These are phyloP conservation scores for Torulaspora delbrueckii DNA, from an alignment of 805 yeast species.

Conservation along the genomic window DNA sequence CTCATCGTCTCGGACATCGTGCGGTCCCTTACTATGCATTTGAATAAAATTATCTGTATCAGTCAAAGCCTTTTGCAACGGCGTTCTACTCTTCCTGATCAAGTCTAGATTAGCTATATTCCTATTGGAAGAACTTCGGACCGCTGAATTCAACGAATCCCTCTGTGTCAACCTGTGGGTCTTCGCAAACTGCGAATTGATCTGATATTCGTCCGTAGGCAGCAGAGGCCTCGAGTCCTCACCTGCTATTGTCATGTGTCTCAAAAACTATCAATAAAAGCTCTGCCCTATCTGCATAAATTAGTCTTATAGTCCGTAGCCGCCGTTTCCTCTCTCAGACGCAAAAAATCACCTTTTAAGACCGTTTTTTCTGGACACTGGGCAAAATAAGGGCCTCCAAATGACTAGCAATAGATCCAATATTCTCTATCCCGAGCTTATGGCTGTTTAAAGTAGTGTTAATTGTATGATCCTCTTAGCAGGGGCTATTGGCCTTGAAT, in stretches of 20 bases:
- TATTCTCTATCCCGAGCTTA: neutral
- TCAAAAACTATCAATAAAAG: neutral
- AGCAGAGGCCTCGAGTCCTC: constrained; percentile 25
- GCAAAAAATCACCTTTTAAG: neutral
- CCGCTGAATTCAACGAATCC: constrained; percentile 1
- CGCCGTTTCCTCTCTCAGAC: neutral
- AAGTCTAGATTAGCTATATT: constrained; percentile 17
- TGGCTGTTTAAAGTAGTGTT: neutral
- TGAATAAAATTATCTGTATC: constrained; percentile 33
- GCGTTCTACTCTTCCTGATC: constrained; percentile 6
- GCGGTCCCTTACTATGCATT: constrained; percentile 12
- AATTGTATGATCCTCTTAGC: neutral
- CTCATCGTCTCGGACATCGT: neutral
- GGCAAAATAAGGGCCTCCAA: neutral
- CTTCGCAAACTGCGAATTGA: constrained; percentile 14
- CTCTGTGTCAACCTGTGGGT: constrained; percentile 6
- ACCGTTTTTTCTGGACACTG: neutral
- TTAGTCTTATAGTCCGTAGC: constrained; percentile 1
- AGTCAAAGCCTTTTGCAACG: constrained; percentile 30
- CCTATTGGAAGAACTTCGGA: constrained; percentile 25
- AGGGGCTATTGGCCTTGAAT: neutral
- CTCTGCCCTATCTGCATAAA: neutral
- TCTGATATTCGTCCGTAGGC: constrained; percentile 29
- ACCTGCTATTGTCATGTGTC: constrained; percentile 10
- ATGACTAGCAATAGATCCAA: neutral